A percentile compares a stretch with the other conserved stretches of the same genome.
phyloP scores from a whole-genome alignment of 1,284 basidiomycete species.

The Heterobasidion irregulare region DNA sequence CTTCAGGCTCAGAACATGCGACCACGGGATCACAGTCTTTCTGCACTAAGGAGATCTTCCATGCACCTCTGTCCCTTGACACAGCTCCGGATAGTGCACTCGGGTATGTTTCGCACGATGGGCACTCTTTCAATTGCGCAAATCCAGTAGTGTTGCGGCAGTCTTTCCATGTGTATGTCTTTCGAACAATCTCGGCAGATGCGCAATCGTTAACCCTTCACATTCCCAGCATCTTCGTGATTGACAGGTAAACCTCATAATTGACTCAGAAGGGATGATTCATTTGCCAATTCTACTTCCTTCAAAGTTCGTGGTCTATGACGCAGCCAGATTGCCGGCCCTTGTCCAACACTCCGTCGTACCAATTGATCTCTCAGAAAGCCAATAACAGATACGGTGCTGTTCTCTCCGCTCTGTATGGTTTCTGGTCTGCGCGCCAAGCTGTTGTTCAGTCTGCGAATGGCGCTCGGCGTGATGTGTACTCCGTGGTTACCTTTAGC shows the following conservation, averaged over 20 bases:
- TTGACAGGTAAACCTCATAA: conserved; percentile 30
- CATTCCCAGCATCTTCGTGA: conserved; percentile 38
- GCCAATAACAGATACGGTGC: neutral
- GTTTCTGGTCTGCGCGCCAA: neutral
- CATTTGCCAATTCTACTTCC: neutral
- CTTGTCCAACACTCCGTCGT: neutral
- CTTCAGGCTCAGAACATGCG: conserved; percentile 29
- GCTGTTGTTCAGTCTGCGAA: conserved; percentile 16
- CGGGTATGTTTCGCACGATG: conserved; percentile 49
- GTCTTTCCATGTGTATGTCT: conserved; percentile 50
- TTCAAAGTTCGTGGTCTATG: conserved; percentile 47
- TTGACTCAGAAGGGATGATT: neutral
- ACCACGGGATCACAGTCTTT: conserved; percentile 34
- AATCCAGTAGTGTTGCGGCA: conserved; percentile 48
- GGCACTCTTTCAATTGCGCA: conserved; percentile 44
- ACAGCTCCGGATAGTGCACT: conserved; percentile 20
- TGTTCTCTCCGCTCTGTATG: neutral
- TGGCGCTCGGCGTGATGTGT: conserved; percentile 3
- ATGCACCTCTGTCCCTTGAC: conserved; percentile 26
- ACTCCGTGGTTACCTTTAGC: neutral
- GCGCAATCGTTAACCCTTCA: neutral
- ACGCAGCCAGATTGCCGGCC: neutral
- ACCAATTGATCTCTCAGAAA: neutral
- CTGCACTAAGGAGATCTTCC: conserved; percentile 48
- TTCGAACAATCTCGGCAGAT: neutral